Base-by-base conservation (phyloP, 139 green algal species). In the Coelastrella sp. region DNA sequence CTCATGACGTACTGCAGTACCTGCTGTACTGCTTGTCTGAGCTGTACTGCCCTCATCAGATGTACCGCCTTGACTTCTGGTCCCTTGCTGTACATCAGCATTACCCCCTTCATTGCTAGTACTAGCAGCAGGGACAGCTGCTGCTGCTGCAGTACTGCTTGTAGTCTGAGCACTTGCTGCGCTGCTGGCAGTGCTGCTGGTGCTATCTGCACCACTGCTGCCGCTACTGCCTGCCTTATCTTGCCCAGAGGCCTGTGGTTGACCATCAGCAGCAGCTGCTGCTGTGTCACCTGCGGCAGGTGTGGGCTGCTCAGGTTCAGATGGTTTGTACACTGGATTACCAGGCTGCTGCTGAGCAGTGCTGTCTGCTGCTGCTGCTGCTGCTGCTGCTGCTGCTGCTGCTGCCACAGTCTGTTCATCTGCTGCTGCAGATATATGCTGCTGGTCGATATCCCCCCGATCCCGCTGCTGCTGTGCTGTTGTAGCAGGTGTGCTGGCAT, bases 41-140 rank as follows among this genome's bases (percentile, higher is more conserved):
- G n/a, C n/a, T n/a, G n/a, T n/a, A n/a, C n/a, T n/a, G n/a, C n/a
- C n/a, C n/a, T n/a, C n/a, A n/a, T n/a, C n/a, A n/a, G n/a, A n/a
- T n/a, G n/a, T n/a, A n/a, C n/a, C n/a, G n/a, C n/a, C n/a, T n/a
- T n/a, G n/a, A n/a, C n/a, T n/a, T n/a, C n/a, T n/a, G n/a, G n/a
- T n/a, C n/a, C n/a, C n/a, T n/a, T n/a, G n/a, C n/a, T n/a, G n/a
- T n/a, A n/a, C n/a, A n/a, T n/a, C n/a, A n/a, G n/a, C n/a, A n/a
- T n/a, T n/a, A n/a, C n/a, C n/a, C n/a, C n/a, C n/a, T n/a, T n/a
- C 68, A 75, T 15, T 77, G 68, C 34, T 51, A 41, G 38, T 60
- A 41, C 40, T 62, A 21, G 15, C n/a, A 41, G n/a, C 64, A 32
- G 32, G 17, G 5, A 8, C 64, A 73, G 64, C 64, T 43, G 34